phyloP scores from a whole-genome alignment of 2,329 filamentous ascomycete species.

The Venturia nashicola region DNA sequence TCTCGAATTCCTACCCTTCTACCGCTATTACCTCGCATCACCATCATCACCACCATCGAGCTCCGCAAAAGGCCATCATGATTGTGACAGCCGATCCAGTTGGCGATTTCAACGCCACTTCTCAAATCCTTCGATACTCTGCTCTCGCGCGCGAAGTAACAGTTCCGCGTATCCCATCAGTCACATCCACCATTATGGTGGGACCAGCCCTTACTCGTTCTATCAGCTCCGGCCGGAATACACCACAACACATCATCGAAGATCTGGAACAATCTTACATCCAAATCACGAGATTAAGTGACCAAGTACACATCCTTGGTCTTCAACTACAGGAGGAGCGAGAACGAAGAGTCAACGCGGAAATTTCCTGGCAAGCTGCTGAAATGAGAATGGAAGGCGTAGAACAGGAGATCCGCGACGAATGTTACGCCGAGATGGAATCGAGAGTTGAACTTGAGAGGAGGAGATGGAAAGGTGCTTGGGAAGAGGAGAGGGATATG shows the following conservation, averaged over 20 bases:
- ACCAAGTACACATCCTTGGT: conserved; percentile 65
- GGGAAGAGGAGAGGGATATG: conserved; percentile 64
- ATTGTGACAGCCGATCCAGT: conserved; percentile 88
- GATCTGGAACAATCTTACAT: conserved; percentile 74
- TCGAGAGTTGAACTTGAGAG: conserved; percentile 61
- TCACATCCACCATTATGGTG: conserved; percentile 55
- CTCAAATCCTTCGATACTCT: conserved; percentile 88
- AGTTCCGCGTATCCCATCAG: conserved; percentile 75
- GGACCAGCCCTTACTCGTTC: conserved; percentile 21
- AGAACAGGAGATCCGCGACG: conserved; percentile 77
- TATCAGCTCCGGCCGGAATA: conserved; percentile 27
- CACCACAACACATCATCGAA: conserved; percentile 26
- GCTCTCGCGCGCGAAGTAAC: conserved; percentile 88
- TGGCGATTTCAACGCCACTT: conserved; percentile 93
- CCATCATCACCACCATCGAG: conserved; percentile 36
- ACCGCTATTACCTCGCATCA: conserved; percentile 31
- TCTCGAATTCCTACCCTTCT: conserved; percentile 37
- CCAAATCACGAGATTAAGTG: conserved; percentile 67
- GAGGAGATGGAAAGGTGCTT: conserved; percentile 65
- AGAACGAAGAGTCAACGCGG: conserved; percentile 55
- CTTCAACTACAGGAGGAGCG: conserved; percentile 59
- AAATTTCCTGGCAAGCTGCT: conserved; percentile 57
- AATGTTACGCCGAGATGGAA: conserved; percentile 82
- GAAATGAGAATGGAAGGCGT: conserved; percentile 57
- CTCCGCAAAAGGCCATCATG: conserved; percentile 85